phyloP scores from a whole-genome alignment of 306 rosid species.

The Cucurbita moschata region DNA sequence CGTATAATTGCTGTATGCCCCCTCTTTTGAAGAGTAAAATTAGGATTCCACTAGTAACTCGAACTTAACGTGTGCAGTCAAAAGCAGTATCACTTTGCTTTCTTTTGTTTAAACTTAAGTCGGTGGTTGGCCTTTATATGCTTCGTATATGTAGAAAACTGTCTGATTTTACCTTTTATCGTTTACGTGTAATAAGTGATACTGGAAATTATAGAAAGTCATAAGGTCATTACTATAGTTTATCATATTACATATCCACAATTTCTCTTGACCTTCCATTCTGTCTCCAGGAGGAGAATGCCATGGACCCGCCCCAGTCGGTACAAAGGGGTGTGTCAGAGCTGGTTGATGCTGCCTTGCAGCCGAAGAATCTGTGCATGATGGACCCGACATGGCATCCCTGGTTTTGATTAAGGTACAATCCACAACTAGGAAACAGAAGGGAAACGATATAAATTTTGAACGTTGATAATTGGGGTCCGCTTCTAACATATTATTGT shows the following conservation, averaged over 20 bases:
- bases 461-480: background rate
- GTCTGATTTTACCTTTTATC: background rate
- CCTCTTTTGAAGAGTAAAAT: background rate
- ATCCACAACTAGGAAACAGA: background rate
- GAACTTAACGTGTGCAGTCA: background rate
- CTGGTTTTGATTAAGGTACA: constrained; percentile 47
- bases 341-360: constrained; percentile 88
- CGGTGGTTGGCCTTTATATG: background rate
- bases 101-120: background rate
- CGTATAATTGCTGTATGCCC: background rate
- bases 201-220: background rate
- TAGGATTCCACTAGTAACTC: background rate
- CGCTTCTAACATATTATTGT: background rate
- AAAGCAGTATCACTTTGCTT: background rate
- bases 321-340: constrained; percentile 92
- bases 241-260: background rate
- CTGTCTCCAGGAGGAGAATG: constrained; percentile 65
- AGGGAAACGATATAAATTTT: background rate
- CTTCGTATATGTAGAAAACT: background rate
- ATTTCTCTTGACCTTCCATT: constrained; percentile 1
- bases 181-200: background rate
- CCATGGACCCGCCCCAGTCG: constrained; percentile 75
- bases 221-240: background rate
- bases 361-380: constrained; percentile 92
- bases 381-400: constrained; percentile 99